A percentile compares a stretch with the other conserved stretches of the same genome.
These are phyloP conservation scores for Solanum phureja DNA, from an alignment of 257 asterid species.

Conservation along the genomic window DNA sequence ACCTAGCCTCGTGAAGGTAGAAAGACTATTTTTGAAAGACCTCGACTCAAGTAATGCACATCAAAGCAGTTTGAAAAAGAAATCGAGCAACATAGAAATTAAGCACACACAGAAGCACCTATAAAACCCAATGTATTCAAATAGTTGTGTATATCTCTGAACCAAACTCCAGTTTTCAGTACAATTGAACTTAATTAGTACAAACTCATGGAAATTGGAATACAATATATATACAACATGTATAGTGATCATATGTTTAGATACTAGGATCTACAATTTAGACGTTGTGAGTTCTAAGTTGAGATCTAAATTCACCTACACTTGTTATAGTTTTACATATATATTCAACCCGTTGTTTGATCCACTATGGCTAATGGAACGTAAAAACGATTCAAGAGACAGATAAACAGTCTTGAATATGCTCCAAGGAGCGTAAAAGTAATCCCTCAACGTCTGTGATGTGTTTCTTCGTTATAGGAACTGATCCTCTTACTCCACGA, in stretches of 20 bases:
- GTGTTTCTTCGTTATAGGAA: slow-evolving; percentile 29
- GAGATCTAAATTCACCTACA: background rate
- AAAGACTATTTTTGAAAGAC: too few species aligned
- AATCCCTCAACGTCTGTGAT: slow-evolving; percentile 46
- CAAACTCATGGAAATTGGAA: background rate
- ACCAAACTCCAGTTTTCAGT: background rate
- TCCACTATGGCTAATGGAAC: background rate
- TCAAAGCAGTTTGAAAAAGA: background rate
- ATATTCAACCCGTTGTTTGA: background rate
- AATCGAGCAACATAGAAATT: background rate
- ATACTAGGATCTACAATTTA: background rate
- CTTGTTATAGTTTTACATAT: background rate
- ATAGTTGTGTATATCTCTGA: background rate
- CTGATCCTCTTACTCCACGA: slow-evolving; percentile 25
- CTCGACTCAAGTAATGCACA: background rate
- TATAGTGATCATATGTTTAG: background rate
- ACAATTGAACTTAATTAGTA: background rate
- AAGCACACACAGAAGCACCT: background rate
- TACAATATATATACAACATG: background rate
- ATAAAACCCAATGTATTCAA: background rate
- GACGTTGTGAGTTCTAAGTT: background rate
- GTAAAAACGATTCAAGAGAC: background rate
- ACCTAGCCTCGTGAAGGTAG: too few species aligned
- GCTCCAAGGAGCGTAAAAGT: slow-evolving; percentile 22
- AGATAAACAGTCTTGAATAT: background rate